Base-by-base conservation (phyloP, 2,329 filamentous ascomycete genomes). In the Aspergillaceae sp. region DNA sequence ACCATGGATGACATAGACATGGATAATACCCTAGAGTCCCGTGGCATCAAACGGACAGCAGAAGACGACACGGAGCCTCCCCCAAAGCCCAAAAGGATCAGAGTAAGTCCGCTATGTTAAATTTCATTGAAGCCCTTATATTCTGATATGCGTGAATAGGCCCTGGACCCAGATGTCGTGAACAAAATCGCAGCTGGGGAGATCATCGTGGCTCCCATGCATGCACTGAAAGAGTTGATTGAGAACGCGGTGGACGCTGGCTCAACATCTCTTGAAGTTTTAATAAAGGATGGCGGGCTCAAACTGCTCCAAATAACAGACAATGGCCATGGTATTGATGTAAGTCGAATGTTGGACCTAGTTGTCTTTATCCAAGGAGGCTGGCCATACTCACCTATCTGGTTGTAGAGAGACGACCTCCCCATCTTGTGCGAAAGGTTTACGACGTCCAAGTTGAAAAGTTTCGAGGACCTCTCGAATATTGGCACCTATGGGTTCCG, bases 181-280 rank as follows among this genome's bases (percentile, higher is more conserved):
- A 98, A 97, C 74, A 98, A 97, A 67, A 98, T 98, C 56, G 92
- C 92, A 1, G 92, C 92, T 0, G 92, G 92, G 19, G 92, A 98
- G 67, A 98, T 98, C 58, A 98, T 98, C 50, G 89, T 98, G 42
- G 91, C 92, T 2, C 94, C 92, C 0, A 89, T 96, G 29, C 88
- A 98, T 66, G 92, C 94, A 3, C 69, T 98, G 47, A 98, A 98
- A 68, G 92, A 98, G 65, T 74, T 98, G 42, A 89, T 98, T 8
- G 92, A 98, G 65, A 98, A 98, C 59, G 85, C 92, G 3, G 89
- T 98, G 10, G 94, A 98, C 69, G 92, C 94, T n/a, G 91, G 92
- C 4, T 87, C 92, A 3, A 97, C 92, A 0, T 82, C 84, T 2
- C 72, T 98, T 40, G 92, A 98, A 62, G 84, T 98, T 11, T 65